phyloP scores from a whole-genome alignment of 2,329 filamentous ascomycete species.

The Pseudovirgaria hyperparasitica region DNA sequence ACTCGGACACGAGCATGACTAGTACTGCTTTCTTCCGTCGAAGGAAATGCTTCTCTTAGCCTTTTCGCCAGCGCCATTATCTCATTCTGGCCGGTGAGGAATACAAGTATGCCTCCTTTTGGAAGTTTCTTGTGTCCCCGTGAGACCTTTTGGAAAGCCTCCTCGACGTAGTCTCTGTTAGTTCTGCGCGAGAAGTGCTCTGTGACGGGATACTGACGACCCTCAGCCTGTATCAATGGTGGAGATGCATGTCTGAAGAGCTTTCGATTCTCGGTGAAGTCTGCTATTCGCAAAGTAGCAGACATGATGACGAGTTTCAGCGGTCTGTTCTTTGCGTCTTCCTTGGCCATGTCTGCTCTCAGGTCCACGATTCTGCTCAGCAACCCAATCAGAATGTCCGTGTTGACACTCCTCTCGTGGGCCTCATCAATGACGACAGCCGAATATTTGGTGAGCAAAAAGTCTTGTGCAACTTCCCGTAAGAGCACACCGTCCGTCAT shows the following conservation, averaged over 20 bases:
- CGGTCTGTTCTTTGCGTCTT: constrained; percentile 57
- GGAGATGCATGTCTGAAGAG: constrained; percentile 65
- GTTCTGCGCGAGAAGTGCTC: constrained; percentile 79
- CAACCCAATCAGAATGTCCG: constrained; percentile 96
- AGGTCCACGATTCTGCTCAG: constrained; percentile 84
- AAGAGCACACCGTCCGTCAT: constrained; percentile 97
- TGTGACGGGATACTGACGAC: constrained; percentile 81
- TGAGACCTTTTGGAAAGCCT: constrained; percentile 76
- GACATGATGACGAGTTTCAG: constrained; percentile 98
- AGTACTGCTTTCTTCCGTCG: constrained; percentile 32
- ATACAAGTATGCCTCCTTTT: constrained; percentile 81
- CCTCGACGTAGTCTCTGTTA: constrained; percentile 76
- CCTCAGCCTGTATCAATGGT: constrained; percentile 79
- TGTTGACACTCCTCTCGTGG: constrained; percentile 94
- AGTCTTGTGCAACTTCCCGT: constrained; percentile 81
- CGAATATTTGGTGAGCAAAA: constrained; percentile 79
- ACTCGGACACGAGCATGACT: constrained; percentile 59
- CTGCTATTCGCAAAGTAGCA: constrained; percentile 79
- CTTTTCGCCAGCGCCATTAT: constrained; percentile 73
- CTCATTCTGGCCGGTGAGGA: constrained; percentile 87
- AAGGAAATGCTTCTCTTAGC: constrained; percentile 55
- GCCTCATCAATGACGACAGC: constrained; percentile 93
- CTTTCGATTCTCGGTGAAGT: constrained; percentile 72
- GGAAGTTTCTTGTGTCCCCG: constrained; percentile 83
- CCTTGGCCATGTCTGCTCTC: constrained; percentile 58